Evolutionary conservation across 768 basidiomycete species (phyloP).

Genomic region (Tricholoma matsutake): DNA sequence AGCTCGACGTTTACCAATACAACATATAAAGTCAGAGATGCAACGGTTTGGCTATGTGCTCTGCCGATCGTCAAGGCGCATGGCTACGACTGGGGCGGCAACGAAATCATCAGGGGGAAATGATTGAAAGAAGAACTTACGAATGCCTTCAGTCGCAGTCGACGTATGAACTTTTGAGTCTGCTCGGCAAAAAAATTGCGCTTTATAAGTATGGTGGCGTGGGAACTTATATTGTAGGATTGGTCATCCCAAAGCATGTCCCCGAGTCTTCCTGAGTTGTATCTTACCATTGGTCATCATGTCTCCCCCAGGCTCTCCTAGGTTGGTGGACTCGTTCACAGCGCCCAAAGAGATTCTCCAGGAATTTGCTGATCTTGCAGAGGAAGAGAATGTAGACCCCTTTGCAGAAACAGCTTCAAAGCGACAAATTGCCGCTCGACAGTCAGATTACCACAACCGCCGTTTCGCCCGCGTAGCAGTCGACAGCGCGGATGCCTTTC

Average conservation of each 20-base stretch:
- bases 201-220: slow-evolving; percentile 21
- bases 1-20: background rate
- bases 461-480: slow-evolving; percentile 83
- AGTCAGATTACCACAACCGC: slow-evolving; percentile 93
- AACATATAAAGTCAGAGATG: slow-evolving; percentile 48
- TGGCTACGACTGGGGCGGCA: slow-evolving; percentile 78
- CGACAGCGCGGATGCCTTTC: slow-evolving; percentile 78
- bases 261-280: slow-evolving; percentile 3
- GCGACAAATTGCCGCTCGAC: slow-evolving; percentile 89
- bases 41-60: slow-evolving; percentile 69
- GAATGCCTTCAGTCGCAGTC: background rate
- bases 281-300: slow-evolving; percentile 37
- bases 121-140: slow-evolving; percentile 28
- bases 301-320: slow-evolving; percentile 59
- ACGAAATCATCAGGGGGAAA: slow-evolving; percentile 52
- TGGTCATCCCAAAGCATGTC: slow-evolving; percentile 23
- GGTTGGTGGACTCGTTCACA: slow-evolving; percentile 88
- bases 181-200: slow-evolving; percentile 21
- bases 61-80: slow-evolving; percentile 60
- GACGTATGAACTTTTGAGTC: background rate
- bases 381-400: slow-evolving; percentile 89
- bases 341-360: slow-evolving; percentile 91
- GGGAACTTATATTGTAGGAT: slow-evolving; percentile 26
- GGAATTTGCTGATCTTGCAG: slow-evolving; percentile 91
- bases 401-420: slow-evolving; percentile 91